phyloP scores from a whole-genome alignment of 2,329 filamentous ascomycete genomes.

The Furcasterigmium furcatum region DNA sequence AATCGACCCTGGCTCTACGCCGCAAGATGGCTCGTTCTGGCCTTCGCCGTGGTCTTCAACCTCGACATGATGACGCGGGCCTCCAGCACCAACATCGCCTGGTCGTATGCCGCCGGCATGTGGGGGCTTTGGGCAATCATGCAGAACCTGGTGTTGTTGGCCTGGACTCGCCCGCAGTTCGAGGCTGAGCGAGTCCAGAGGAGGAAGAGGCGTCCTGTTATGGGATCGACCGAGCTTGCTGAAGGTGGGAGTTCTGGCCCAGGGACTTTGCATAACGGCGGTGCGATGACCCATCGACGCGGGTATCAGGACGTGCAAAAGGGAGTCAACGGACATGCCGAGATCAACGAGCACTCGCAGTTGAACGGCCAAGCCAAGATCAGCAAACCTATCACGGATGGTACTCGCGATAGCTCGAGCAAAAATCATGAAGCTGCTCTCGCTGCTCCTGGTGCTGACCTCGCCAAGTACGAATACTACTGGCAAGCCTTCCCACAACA shows the following conservation, averaged over 20 bases:
- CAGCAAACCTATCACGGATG: too few relatives aligned
- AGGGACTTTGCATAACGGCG: too few relatives aligned
- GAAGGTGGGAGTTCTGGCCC: not conserved
- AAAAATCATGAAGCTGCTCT: too few relatives aligned
- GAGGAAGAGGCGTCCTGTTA: conserved; percentile 17
- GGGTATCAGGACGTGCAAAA: too few relatives aligned
- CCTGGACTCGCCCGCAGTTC: conserved; percentile 54
- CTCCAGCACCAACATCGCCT: conserved; percentile 49
- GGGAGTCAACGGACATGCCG: too few relatives aligned
- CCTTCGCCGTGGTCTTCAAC: conserved; percentile 39
- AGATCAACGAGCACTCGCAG: too few relatives aligned
- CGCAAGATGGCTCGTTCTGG: conserved; percentile 47
- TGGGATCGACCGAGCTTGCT: too few relatives aligned
- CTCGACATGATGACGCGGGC: conserved; percentile 33
- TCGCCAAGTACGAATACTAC: conserved; percentile 44
- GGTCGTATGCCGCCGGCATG: conserved; percentile 48
- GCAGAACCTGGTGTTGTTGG: conserved; percentile 43
- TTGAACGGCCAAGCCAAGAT: too few relatives aligned
- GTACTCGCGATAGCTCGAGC: too few relatives aligned
- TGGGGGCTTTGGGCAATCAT: conserved; percentile 48
- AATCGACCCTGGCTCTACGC: conserved; percentile 46
- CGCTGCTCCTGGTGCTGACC: conserved; percentile 3
- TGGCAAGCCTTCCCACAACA: conserved; percentile 58
- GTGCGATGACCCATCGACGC: too few relatives aligned
- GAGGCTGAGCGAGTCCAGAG: conserved; percentile 49